These are phyloP conservation scores for Lepiota subincarnata DNA, from an alignment of 768 basidiomycete genomes.

Conservation along the genomic window DNA sequence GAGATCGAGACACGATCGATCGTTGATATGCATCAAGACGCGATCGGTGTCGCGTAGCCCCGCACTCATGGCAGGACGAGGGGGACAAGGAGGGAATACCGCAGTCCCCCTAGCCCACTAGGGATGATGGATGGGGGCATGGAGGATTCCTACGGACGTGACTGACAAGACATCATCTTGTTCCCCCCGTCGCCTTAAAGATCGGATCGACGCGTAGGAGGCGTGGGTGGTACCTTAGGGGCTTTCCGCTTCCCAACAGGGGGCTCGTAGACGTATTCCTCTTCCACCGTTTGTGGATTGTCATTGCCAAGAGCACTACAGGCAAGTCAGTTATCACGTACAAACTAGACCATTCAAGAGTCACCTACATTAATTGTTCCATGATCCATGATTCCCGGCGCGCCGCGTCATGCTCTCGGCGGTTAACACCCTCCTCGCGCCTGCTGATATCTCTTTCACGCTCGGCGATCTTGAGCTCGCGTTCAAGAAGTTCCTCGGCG, in stretches of 20 bases:
- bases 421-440: slow-evolving; percentile 82
- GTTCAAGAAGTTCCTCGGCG: slow-evolving; percentile 77
- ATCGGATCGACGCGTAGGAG: slow-evolving; percentile 83
- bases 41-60: slow-evolving; percentile 33
- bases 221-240: slow-evolving; percentile 90
- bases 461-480: slow-evolving; percentile 81
- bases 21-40: slow-evolving; percentile 22
- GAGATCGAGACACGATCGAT: slow-evolving; percentile 27
- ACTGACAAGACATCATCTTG: slow-evolving; percentile 43
- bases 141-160: slow-evolving; percentile 68
- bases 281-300: slow-evolving; percentile 61
- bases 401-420: slow-evolving; percentile 81
- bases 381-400: slow-evolving; percentile 89
- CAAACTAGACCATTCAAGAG: background rate
- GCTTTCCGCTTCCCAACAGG: slow-evolving; percentile 65
- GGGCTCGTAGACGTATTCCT: slow-evolving; percentile 79
- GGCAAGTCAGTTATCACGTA: background rate
- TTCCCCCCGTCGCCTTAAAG: slow-evolving; percentile 92
- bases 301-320: slow-evolving; percentile 67
- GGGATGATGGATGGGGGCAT: slow-evolving; percentile 57
- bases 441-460: slow-evolving; percentile 83
- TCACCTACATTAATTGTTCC: slow-evolving; percentile 85
- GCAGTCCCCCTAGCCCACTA: slow-evolving; percentile 90
- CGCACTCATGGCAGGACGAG: slow-evolving; percentile 48
- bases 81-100: slow-evolving; percentile 73